Evolutionary conservation across 2,329 filamentous ascomycete genomes (phyloP).

Genomic region (Ophiostoma triangulosporum): DNA sequence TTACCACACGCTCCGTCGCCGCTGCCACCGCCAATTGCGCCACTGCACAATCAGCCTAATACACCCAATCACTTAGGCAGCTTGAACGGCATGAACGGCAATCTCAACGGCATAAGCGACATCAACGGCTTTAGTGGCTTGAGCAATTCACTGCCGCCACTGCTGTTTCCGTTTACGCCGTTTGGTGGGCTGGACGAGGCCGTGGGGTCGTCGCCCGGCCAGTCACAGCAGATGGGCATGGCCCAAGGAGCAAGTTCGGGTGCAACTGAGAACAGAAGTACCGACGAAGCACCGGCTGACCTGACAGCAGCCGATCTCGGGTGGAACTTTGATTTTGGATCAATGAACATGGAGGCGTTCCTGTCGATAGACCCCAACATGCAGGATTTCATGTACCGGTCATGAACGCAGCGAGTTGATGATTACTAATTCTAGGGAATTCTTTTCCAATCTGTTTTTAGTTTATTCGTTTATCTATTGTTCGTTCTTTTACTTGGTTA

Average conservation of each 20-base stretch:
- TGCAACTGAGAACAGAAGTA: background rate
- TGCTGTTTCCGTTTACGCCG: slow-evolving; percentile 7
- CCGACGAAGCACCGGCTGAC: slow-evolving; percentile 7
- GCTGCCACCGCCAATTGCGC: background rate
- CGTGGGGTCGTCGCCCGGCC: background rate
- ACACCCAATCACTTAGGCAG: background rate
- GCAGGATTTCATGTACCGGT: slow-evolving; percentile 7
- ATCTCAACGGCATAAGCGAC: background rate
- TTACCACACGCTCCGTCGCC: background rate
- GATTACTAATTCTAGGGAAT: background rate
- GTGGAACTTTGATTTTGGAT: slow-evolving; percentile 13
- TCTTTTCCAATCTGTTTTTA: background rate
- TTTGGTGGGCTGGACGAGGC: slow-evolving; percentile 6
- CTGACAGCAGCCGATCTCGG: slow-evolving; percentile 12
- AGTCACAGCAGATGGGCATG: background rate
- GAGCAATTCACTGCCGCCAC: slow-evolving; percentile 6
- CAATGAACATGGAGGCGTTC: slow-evolving; percentile 14
- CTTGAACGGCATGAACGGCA: background rate
- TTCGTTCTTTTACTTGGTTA: too few species aligned
- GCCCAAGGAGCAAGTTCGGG: background rate
- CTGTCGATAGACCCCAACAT: slow-evolving; percentile 12
- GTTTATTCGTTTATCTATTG: background rate
- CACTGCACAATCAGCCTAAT: background rate
- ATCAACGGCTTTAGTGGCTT: background rate
- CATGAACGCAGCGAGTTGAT: background rate